phyloP scores from a whole-genome alignment of 257 asterid genomes.

The Linaria vulgaris region DNA sequence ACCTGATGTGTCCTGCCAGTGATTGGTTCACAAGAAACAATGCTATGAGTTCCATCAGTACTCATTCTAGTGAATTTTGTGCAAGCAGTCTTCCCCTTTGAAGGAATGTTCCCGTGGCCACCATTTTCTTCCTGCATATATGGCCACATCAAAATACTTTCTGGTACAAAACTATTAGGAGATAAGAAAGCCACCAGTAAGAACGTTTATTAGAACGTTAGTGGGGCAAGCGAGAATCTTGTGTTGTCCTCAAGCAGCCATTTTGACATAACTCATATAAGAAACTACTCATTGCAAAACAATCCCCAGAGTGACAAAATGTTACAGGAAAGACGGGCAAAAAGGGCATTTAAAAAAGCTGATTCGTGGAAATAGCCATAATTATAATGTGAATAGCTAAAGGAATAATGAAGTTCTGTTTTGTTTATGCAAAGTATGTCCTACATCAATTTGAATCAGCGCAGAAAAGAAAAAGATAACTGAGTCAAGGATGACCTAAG shows the following conservation, averaged over 20 bases:
- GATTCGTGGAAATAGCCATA: neutral
- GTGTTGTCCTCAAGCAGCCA: neutral
- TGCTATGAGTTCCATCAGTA: conserved; percentile 79
- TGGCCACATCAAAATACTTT: conserved; percentile 12
- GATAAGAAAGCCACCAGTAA: conserved; percentile 20
- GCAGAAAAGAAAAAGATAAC: neutral
- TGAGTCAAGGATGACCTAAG: conserved; percentile 2
- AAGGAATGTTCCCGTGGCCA: conserved; percentile 26
- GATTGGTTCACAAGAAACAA: conserved; percentile 78
- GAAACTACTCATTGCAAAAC: too few relatives aligned
- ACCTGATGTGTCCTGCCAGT: conserved; percentile 99
- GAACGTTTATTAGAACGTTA: neutral
- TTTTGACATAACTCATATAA: neutral
- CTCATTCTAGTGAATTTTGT: conserved; percentile 86
- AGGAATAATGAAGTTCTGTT: neutral
- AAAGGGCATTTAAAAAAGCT: neutral
- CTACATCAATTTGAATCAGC: conserved; percentile 23
- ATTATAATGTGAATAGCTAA: neutral
- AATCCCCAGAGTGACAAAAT: neutral
- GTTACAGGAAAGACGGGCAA: neutral
- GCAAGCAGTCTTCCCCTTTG: conserved; percentile 80
- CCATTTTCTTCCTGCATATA: conserved; percentile 52
- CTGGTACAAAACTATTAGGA: neutral
- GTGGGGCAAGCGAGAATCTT: neutral
- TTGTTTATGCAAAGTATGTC: neutral